Evolutionary conservation across 2,329 filamentous ascomycete genomes (phyloP).

Genomic region (Parasarocladium wereldwijsianum): DNA sequence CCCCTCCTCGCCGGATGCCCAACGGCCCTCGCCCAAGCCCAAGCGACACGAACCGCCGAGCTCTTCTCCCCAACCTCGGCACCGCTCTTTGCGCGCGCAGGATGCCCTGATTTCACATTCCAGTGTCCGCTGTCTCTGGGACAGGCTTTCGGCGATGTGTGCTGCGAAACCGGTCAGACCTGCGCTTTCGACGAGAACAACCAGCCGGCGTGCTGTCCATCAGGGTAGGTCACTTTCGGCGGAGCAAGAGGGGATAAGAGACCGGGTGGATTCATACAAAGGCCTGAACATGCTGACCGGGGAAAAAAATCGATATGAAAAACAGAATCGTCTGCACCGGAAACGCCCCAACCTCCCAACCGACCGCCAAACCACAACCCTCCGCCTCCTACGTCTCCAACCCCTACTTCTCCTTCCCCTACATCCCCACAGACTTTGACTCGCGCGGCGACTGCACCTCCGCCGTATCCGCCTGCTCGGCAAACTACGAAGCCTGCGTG

Average conservation of each 20-base stretch:
- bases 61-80: conserved; percentile 11
- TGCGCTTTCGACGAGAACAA: conserved; percentile 34
- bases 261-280: too few species aligned
- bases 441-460: conserved; percentile 36
- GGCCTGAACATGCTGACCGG: too few species aligned
- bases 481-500: conserved; percentile 40
- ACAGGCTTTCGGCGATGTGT: conserved; percentile 29
- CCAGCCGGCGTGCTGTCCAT: conserved; percentile 38
- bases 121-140: conserved; percentile 33
- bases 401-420: conserved; percentile 44
- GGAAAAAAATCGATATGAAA: too few species aligned
- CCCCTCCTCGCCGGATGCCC: conserved; percentile 3
- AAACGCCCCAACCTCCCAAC: conserved; percentile 26
- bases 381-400: conserved; percentile 39
- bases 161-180: conserved; percentile 34
- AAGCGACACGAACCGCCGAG: conserved; percentile 7
- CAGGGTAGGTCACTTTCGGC: conserved; percentile 27
- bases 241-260: too few species aligned
- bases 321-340: conserved; percentile 43
- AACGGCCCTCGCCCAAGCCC: conserved; percentile 2
- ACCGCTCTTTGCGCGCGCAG: conserved; percentile 13
- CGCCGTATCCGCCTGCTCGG: conserved; percentile 34
- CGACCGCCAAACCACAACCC: conserved; percentile 19
- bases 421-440: conserved; percentile 35
- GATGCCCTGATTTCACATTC: conserved; percentile 34